Base-by-base conservation (phyloP, 768 basidiomycete genomes). In the Xanthoconium purpureum region DNA sequence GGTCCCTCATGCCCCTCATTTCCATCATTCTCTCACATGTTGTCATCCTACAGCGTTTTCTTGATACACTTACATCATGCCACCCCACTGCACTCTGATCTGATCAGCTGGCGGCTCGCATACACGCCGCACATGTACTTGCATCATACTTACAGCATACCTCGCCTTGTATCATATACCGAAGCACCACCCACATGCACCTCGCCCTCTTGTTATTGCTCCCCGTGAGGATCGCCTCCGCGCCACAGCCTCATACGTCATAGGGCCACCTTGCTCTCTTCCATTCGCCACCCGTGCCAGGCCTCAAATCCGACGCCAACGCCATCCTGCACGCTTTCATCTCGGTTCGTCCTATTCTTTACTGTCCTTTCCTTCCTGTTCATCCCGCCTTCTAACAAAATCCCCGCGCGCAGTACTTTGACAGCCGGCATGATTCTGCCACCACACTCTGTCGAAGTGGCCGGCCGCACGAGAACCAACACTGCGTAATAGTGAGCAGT, bases 401-500 rank as follows among this genome's bases (percentile, higher is more conserved):
- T 44, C 83, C 81, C 9, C 71, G 77, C 32, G 73, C 78, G 47
- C 65, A 68, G 36, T 88, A 87, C 69, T 80, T 89, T 65, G 82
- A 87, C 73, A 82, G 80, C 62, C 80, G 83, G 59, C 76, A 80
- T 39, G 80, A 76, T 57, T 81, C 84, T 51, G 74, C 79, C 12
- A 69, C 79, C 61, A 84, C 84, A 6, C 66, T 87, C 18, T 88
- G 84, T 73, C 77, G 85, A 52, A 73, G 78, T 60, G 73, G 73
- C 46, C 72, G 20, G n/a, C 38, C 53, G 35, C 47, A 66, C 48
- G 63, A 73, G 55, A 68, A 74, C 56, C 69, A 68, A 33, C 82
- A 86, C 51, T 89, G 85, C 68, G 79, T 85, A 58, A 77, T 68
- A 59, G 84, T 87, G 61, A 56, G 80, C 70, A 20, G n/a, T 43